These are phyloP conservation scores for Alternaria consortialis DNA, from an alignment of 2,329 filamentous ascomycete species.

Conservation along the genomic window DNA sequence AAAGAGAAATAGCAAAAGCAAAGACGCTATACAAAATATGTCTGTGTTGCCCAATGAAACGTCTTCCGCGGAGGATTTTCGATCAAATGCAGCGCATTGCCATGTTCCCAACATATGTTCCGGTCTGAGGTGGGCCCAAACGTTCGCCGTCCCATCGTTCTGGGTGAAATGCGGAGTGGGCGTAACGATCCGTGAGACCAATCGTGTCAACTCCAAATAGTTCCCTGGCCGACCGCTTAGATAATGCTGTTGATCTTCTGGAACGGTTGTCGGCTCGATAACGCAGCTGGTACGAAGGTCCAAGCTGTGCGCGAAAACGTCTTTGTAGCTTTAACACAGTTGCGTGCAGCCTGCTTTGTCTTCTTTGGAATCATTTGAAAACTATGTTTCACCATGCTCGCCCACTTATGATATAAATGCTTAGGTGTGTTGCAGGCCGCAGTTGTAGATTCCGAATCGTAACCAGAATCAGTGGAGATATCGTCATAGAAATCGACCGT, in stretches of 20 bases:
- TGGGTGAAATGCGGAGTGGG: not conserved
- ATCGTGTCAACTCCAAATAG: not conserved
- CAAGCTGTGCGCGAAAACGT: constrained; percentile 4
- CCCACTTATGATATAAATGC: not conserved
- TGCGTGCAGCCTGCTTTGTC: not conserved
- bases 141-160: constrained; percentile 2
- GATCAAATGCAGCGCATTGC: not conserved
- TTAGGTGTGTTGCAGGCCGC: not conserved
- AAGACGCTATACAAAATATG: not conserved
- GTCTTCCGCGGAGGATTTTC: not conserved
- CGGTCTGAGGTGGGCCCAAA: constrained; percentile 3
- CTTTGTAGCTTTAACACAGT: constrained; percentile 8
- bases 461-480: not conserved
- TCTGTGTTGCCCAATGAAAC: constrained; percentile 5
- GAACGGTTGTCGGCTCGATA: not conserved
- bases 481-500: not conserved
- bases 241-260: not conserved
- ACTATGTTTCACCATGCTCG: not conserved
- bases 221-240: constrained; percentile 1
- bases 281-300: not conserved
- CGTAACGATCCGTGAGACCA: not conserved
- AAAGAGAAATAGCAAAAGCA: constrained; percentile 1
- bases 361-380: not conserved
- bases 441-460: not conserved
- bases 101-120: constrained; percentile 3